Evolutionary conservation across 2,329 filamentous ascomycete genomes (phyloP), one percentile per base, ranked within the genome.

Genomic region (Penicillium sp.): DNA sequence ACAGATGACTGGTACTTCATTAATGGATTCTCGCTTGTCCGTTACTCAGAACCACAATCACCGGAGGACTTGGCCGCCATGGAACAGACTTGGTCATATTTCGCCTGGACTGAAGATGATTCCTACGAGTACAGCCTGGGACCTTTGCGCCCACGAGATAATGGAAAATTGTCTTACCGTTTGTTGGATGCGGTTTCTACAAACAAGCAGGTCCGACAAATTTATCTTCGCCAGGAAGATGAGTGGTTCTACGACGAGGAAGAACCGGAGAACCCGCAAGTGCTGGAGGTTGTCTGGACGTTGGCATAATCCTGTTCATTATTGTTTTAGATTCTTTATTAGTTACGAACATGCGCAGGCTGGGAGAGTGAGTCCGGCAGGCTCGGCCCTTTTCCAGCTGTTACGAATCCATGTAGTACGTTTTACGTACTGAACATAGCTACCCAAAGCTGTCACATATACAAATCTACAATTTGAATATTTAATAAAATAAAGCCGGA

Each of bases 1-100:
- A 55, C 61, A 3, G 65, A 72, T 27, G 66, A 73, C 33, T 60
- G 70, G 76, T 14, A 84, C 11, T 72, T 85, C 2, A 73, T 79
- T 39, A 86, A 85, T 65, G 84, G 83, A 1, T 85, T 81, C 64
- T 83, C 80, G 31, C 76, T 85, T 42, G 76, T 77, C n/a, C 67
- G 74, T 45, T 85, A 85, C 16, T 62, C 78, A 2, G 70, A 74
- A 3, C 62, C 63, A 4, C 54, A 79, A 3, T 56, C 59, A 35
- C 77, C 82, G 27, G 65, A 83, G 26, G 68, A 75, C 27, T 48
- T 62, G 29, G 71, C 72, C 21, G 52, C 59, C 47, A 80, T 83
- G 69, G 83, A 85, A 67, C 77, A 75, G 43, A 85, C 83, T 0
- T 85, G 80, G 77, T 66, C 69, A 7, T 74, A 77, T 33, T 70